These are phyloP conservation scores for Dothidotthia symphoricarpi DNA, from an alignment of 2,329 filamentous ascomycete genomes.

Conservation along the genomic window DNA sequence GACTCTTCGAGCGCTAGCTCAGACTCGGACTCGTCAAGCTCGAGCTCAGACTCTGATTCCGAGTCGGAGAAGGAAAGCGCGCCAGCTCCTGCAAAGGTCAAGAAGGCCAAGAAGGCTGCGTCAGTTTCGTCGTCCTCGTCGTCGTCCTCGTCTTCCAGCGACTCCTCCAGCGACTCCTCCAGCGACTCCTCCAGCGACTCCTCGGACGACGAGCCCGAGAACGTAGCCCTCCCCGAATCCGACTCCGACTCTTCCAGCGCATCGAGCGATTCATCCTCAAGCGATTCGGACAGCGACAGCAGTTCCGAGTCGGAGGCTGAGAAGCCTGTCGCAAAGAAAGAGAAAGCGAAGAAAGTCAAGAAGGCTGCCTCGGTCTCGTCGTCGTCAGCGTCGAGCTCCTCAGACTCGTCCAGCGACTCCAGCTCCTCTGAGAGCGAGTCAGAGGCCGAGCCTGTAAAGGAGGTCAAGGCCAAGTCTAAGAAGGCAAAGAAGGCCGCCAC, in stretches of 20 bases:
- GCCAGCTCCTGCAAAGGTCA: constrained; percentile 16
- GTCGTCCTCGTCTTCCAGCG: constrained; percentile 27
- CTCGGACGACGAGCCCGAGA: constrained; percentile 24
- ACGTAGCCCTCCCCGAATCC: constrained; percentile 29
- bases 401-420: constrained; percentile 27
- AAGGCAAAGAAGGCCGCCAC: constrained; percentile 13
- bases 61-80: constrained; percentile 22
- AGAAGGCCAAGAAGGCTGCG: constrained; percentile 28
- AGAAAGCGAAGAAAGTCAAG: constrained; percentile 18
- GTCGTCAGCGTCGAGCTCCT: constrained; percentile 34
- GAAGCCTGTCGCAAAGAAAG: constrained; percentile 5
- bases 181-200: constrained; percentile 27
- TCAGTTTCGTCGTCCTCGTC: constrained; percentile 32
- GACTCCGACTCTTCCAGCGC: constrained; percentile 17
- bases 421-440: constrained; percentile 29
- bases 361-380: constrained; percentile 30
- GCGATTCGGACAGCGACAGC: constrained; percentile 12
- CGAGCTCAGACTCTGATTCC: constrained; percentile 44
- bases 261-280: constrained; percentile 19
- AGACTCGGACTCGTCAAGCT: constrained; percentile 20
- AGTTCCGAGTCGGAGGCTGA: constrained; percentile 9
- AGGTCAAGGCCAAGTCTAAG: constrained; percentile 12
- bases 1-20: constrained; percentile 10
- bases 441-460: constrained; percentile 15
- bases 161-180: constrained; percentile 25